Base-by-base conservation (phyloP, 768 basidiomycete genomes). In the Aureoboletus auriporus region DNA sequence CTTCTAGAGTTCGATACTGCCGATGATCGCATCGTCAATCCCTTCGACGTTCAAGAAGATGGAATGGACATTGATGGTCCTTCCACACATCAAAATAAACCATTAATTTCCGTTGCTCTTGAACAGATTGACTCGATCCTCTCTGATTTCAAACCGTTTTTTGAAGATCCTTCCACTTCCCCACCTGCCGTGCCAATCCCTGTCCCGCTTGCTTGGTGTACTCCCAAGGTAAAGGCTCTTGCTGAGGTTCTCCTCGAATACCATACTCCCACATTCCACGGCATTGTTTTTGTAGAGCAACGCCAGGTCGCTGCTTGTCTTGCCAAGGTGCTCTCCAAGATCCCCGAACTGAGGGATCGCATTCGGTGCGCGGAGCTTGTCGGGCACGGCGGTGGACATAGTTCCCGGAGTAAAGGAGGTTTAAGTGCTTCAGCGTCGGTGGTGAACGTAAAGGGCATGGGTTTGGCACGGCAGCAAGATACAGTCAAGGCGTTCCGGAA, bases 281-380 rank as follows among this genome's bases (percentile, higher is more conserved):
- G 80, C 16, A 93, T 94, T 52, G 74, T 94, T 38, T 95, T 95
- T 62, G 90, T 91, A 14, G 83, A 91, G 51, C 89, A 91, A 60
- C 78, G 92, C 9, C 89, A 92, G 55, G 75, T 86, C 13, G 92
- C 91, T 2, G 70, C 77, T 14, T 80, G 80, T 39, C 74, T 95
- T 12, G 77, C 86, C 2, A 78, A 71, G 56, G 63, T 92, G 28
- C 70, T 95, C 5, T 73, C 78, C 1, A 74, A 71, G 29, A 72
- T 90, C 3, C 76, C 84, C 0, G 74, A 76, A 36, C 66, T 91
- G 11, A 69, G 71, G 49, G 77, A 72, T 2, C 72, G 76, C 56
- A 73, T 93, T 44, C 71, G 73, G 7, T 79, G 82, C 41, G 83
- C 75, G 0, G 78, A 81, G 49, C 73, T 93, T 37, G 80, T 91